Base-by-base conservation (phyloP, 495 filamentous ascomycete species). In the Hypoxylon crocopeplum region DNA sequence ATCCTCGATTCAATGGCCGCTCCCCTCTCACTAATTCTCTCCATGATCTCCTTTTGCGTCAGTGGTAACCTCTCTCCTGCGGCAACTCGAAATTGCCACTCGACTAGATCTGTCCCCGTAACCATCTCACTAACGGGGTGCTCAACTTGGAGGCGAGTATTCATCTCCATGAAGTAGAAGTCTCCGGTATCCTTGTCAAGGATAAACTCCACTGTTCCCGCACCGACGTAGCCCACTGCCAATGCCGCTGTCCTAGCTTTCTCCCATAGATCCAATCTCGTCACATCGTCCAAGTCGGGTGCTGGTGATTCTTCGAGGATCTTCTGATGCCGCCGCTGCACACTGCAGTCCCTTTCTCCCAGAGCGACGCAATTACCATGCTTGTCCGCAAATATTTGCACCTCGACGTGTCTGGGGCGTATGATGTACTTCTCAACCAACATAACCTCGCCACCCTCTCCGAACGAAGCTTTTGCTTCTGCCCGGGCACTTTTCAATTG, bases 121-220 rank as follows among this genome's bases (percentile, higher is more conserved):
- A 98, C 88, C 87, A 92, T 94, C 74, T 99, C 94, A 2, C 91
- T 98, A 16, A 98, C 94, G 7, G 94, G 95, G 64, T 99, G 94
- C 73, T 98, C 94, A 17, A 98, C 94, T 70, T 98, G 94, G 7
- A 98, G 80, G 45, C 94, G 83, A 0, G 94, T 97, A 75, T 98
- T 98, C 94, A 98, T 98, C 75, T 98, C 94, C 94, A 98, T 98
- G 75, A 99, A 99, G 78, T 91, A 99, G 74, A 98, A 98, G 37
- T 93, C 82, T 6, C 88, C 90, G 0, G 87, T 88, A 56, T 97
- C 95, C 65, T 94, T 95, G 77, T 99, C 95, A 51, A 99, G 93
- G 54, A 99, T 99, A 72, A 97, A 98, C 70, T 99, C 94, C 5
- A 99, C 94, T 0, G 94, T 99, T 2, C 94, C 94, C 16, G 94